Percentiles rank a stretch among this genome's conserved stretches.
Conservation (phyloP, 768 basidiomycete species). For the Mycena vulgaris region DNA sequence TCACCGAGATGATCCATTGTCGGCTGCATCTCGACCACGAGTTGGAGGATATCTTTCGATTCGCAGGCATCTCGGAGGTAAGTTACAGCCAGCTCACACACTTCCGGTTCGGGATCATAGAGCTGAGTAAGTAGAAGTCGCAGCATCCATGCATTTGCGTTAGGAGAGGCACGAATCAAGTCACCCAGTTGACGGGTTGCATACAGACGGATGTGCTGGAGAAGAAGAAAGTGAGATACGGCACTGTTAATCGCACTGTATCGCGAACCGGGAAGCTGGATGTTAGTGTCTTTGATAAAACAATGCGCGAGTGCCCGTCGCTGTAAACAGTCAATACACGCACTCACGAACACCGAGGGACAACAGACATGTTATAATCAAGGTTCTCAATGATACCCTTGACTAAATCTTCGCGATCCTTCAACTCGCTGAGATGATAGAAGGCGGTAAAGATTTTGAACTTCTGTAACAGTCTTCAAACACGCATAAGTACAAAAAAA, state of each 20-base stretch:
- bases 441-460: constrained; percentile 96
- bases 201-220: constrained; percentile 87
- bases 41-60: constrained; percentile 83
- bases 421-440: constrained; percentile 93
- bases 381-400: constrained; percentile 92
- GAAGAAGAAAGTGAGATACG: constrained; percentile 1
- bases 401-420: constrained; percentile 93
- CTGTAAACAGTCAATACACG: constrained; percentile 57
- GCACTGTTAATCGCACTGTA: not conserved
- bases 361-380: constrained; percentile 88
- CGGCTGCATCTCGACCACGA: constrained; percentile 95
- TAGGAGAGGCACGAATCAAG: constrained; percentile 76
- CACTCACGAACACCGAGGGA: constrained; percentile 13
- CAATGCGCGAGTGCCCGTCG: constrained; percentile 94
- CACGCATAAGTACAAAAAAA: constrained; percentile 4
- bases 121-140: constrained; percentile 94
- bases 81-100: constrained; percentile 91
- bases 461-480: constrained; percentile 86
- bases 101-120: constrained; percentile 93
- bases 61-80: constrained; percentile 94
- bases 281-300: constrained; percentile 94
- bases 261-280: constrained; percentile 86
- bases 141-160: constrained; percentile 89
- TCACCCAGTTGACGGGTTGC: constrained; percentile 91
- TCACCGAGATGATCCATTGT: constrained; percentile 96